Percentiles rank a stretch among this genome's conserved stretches.
phyloP scores from a whole-genome alignment of 2,329 filamentous ascomycete species.

The Furcasterigmium furcatum region DNA sequence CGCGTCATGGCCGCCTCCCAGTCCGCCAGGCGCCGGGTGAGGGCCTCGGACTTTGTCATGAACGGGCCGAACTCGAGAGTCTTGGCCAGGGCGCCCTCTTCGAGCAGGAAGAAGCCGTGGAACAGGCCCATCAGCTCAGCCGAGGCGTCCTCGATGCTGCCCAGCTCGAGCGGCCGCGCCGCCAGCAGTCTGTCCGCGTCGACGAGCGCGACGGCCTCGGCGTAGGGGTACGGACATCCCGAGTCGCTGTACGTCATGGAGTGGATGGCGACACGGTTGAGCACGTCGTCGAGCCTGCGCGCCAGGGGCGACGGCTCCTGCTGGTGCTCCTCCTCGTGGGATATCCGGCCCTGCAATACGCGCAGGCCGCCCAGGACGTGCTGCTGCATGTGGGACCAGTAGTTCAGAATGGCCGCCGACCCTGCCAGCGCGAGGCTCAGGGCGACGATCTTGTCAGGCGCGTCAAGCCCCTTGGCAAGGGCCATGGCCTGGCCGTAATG shows the following conservation, averaged over 20 bases:
- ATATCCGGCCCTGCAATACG: too few species aligned
- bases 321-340: too few species aligned
- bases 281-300: constrained; percentile 11
- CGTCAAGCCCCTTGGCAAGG: constrained; percentile 19
- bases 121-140: neutral
- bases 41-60: neutral
- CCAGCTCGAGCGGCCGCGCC: neutral
- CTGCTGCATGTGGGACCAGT: constrained; percentile 23
- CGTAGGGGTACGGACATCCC: constrained; percentile 23
- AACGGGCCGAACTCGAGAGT: neutral
- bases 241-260: constrained; percentile 29
- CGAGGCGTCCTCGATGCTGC: neutral
- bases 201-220: neutral
- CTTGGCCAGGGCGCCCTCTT: neutral
- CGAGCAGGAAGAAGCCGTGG: neutral
- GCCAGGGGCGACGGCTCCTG: too few species aligned
- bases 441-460: constrained; percentile 20
- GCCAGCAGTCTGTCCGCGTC: neutral
- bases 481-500: constrained; percentile 24
- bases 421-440: constrained; percentile 27
- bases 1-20: neutral
- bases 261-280: constrained; percentile 26
- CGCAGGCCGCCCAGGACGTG: constrained; percentile 25
- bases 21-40: neutral
- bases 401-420: constrained; percentile 24